Conservation (phyloP, 148 eudicot genomes). For the Silene conica region DNA sequence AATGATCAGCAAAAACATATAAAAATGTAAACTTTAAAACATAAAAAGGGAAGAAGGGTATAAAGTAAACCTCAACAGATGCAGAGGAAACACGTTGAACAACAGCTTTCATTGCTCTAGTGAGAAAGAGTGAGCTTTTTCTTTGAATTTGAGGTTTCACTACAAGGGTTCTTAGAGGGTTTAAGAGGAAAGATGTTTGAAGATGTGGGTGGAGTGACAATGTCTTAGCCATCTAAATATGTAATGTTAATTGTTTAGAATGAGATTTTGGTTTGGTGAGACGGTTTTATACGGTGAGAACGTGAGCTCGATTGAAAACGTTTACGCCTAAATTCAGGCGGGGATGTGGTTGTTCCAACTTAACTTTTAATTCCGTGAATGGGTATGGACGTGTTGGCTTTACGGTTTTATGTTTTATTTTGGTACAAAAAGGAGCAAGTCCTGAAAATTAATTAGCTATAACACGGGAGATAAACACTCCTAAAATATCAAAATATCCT, state of each 20-base stretch:
- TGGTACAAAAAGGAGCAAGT: too few species aligned
- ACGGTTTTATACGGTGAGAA: background rate
- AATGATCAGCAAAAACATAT: background rate
- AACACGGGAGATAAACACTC: too few species aligned
- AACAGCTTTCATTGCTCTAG: slow-evolving; percentile 70
- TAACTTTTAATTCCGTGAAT: too few species aligned
- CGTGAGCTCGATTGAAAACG: too few species aligned
- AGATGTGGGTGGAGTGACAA: background rate
- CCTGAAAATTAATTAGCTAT: too few species aligned
- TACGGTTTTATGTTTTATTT: too few species aligned
- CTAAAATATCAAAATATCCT: too few species aligned
- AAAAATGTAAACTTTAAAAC: background rate
- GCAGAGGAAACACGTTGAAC: slow-evolving; percentile 90
- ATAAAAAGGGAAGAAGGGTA: background rate
- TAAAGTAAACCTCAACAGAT: slow-evolving; percentile 58
- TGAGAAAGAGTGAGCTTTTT: background rate
- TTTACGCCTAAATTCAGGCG: too few species aligned
- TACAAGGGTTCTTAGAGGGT: background rate
- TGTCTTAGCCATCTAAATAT: slow-evolving; percentile 3
- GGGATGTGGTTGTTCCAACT: too few species aligned
- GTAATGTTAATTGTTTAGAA: too few species aligned
- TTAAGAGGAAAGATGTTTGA: background rate
- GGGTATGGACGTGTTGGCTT: too few species aligned
- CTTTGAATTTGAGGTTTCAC: slow-evolving; percentile 4
- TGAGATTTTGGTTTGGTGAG: background rate